Conservation (phyloP, 2,329 filamentous ascomycete genomes). For the Clonostachys sp. region DNA sequence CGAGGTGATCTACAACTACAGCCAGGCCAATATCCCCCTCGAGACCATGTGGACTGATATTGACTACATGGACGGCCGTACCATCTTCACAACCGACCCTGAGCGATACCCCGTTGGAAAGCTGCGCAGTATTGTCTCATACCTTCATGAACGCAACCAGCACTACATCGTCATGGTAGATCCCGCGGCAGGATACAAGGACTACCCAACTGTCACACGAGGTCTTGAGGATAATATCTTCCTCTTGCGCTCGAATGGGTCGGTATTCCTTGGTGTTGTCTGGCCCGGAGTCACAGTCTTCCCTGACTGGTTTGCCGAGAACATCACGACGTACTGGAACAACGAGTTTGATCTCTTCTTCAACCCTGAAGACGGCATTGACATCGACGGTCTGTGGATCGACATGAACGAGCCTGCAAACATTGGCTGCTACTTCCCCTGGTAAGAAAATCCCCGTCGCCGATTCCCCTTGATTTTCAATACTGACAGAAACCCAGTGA, state of each 20-base stretch:
- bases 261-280: conserved; percentile 59
- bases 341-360: conserved; percentile 65
- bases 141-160: conserved; percentile 63
- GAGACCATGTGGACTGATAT: conserved; percentile 75
- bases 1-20: conserved; percentile 64
- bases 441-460: not conserved
- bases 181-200: conserved; percentile 52
- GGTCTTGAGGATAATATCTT: conserved; percentile 42
- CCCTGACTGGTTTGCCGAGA: conserved; percentile 72
- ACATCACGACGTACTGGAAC: conserved; percentile 65
- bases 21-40: conserved; percentile 58
- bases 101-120: conserved; percentile 60
- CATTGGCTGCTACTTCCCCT: conserved; percentile 29
- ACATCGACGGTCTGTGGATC: conserved; percentile 77
- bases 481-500: conserved; percentile 9
- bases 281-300: conserved; percentile 73
- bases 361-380: conserved; percentile 55
- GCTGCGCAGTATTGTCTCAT: conserved; percentile 61
- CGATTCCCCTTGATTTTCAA: not conserved
- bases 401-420: conserved; percentile 54
- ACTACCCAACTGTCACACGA: conserved; percentile 32
- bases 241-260: conserved; percentile 48
- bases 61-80: conserved; percentile 58
- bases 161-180: conserved; percentile 78
- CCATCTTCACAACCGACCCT: conserved; percentile 60